These are phyloP conservation scores for Rhynchospora breviuscula DNA, from an alignment of 176 grass and related monocot species.

Conservation along the genomic window DNA sequence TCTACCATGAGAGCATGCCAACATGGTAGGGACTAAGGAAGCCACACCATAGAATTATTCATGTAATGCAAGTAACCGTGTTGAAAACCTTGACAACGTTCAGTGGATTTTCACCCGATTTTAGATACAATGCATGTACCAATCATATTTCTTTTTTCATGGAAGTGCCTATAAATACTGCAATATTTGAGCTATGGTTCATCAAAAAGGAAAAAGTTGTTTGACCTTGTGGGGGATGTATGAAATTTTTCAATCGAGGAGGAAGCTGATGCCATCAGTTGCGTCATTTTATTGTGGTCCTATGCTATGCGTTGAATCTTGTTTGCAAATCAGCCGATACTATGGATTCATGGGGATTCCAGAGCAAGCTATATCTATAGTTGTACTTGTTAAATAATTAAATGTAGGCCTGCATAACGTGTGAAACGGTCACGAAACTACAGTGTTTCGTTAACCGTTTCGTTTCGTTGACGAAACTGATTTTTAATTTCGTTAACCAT, in stretches of 20 bases:
- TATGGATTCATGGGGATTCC: neutral
- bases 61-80: neutral
- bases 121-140: neutral
- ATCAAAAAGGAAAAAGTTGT: no score
- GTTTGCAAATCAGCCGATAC: slow-evolving; percentile 1
- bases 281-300: neutral
- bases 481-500: no score
- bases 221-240: neutral
- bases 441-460: no score
- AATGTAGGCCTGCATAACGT: no score
- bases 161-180: neutral
- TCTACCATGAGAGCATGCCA: no score
- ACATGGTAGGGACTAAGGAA: no score
- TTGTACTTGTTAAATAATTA: neutral
- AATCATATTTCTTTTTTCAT: neutral
- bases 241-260: neutral
- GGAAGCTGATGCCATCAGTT: neutral
- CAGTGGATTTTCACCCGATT: neutral
- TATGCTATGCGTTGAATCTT: neutral
- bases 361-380: neutral
- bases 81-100: neutral
- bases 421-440: no score
- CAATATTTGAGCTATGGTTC: neutral
- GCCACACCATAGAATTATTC: no score
- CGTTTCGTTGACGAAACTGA: no score